Evolutionary conservation across 2,329 filamentous ascomycete species (phyloP).

Genomic region (Hymenoscyphus albidus): DNA sequence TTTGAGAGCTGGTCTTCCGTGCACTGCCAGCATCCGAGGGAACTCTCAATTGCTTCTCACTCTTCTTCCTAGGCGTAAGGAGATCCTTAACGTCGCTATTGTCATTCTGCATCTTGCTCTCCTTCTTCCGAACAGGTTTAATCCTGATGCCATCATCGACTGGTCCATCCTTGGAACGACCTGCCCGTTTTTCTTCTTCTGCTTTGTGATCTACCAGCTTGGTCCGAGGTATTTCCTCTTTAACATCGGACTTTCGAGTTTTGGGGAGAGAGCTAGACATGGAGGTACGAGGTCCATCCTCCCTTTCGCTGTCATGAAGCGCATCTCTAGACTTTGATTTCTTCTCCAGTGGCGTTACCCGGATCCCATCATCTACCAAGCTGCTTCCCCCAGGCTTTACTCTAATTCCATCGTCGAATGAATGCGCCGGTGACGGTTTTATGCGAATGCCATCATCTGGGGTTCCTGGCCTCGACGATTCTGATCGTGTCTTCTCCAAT

Average conservation of each 20-base stretch:
- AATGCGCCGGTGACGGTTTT: slow-evolving; percentile 31
- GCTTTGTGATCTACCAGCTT: slow-evolving; percentile 24
- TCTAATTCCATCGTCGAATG: slow-evolving; percentile 22
- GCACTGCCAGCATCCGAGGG: slow-evolving; percentile 19
- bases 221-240: slow-evolving; percentile 19
- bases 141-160: slow-evolving; percentile 11
- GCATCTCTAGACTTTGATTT: slow-evolving; percentile 6
- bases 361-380: slow-evolving; percentile 21
- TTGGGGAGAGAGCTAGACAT: slow-evolving; percentile 8
- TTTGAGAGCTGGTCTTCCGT: slow-evolving; percentile 19
- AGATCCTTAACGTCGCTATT: slow-evolving; percentile 10
- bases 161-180: slow-evolving; percentile 17
- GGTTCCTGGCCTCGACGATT: slow-evolving; percentile 26
- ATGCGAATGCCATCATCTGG: slow-evolving; percentile 42
- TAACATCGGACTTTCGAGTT: not conserved
- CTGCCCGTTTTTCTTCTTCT: slow-evolving; percentile 22
- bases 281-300: slow-evolving; percentile 21
- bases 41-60: slow-evolving; percentile 23
- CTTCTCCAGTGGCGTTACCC: slow-evolving; percentile 5
- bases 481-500: slow-evolving; percentile 11
- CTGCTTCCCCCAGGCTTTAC: slow-evolving; percentile 8
- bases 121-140: slow-evolving; percentile 18
- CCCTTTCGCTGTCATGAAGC: slow-evolving; percentile 18
- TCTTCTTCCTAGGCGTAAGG: slow-evolving; percentile 24
- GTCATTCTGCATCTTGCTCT: slow-evolving; percentile 19